Evolutionary conservation across 1,284 basidiomycete genomes (phyloP).

Genomic region (Papiliotrema laurentii): DNA sequence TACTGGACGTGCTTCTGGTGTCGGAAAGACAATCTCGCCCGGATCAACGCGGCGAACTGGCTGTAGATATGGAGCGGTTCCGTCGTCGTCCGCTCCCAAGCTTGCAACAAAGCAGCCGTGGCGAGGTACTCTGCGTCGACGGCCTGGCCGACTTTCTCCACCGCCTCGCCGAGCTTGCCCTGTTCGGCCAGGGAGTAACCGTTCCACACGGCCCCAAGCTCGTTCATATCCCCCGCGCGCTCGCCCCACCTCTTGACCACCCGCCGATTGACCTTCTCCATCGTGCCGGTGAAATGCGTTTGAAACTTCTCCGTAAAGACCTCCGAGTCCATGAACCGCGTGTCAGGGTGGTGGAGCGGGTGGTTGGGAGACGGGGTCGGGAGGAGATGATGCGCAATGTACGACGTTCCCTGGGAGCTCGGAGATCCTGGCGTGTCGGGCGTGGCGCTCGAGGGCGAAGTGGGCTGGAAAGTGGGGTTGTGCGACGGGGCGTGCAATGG

Average conservation of each 20-base stretch:
- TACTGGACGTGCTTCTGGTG: slow-evolving; percentile 98
- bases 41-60: slow-evolving; percentile 93
- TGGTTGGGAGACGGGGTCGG: slow-evolving; percentile 84
- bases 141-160: slow-evolving; percentile 70
- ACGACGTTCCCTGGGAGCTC: slow-evolving; percentile 21
- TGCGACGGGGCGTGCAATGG: slow-evolving; percentile 92
- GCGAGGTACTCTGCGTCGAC: slow-evolving; percentile 91
- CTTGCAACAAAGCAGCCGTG: slow-evolving; percentile 79
- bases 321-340: slow-evolving; percentile 93
- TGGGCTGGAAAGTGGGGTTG: slow-evolving; percentile 64
- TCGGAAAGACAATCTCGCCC: slow-evolving; percentile 85
- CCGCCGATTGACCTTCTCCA: slow-evolving; percentile 94
- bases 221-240: slow-evolving; percentile 82
- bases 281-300: slow-evolving; percentile 78
- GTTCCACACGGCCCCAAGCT: slow-evolving; percentile 91
- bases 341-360: slow-evolving; percentile 80
- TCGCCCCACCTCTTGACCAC: slow-evolving; percentile 93
- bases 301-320: slow-evolving; percentile 95
- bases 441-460: slow-evolving; percentile 22
- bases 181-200: slow-evolving; percentile 77
- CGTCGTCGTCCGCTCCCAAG: slow-evolving; percentile 86
- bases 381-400: slow-evolving; percentile 54
- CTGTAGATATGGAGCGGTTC: slow-evolving; percentile 95
- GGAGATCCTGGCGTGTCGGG: slow-evolving; percentile 60
- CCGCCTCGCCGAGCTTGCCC: slow-evolving; percentile 37